Conservation (phyloP, 2,329 filamentous ascomycete species). For the Penicillium sp. region DNA sequence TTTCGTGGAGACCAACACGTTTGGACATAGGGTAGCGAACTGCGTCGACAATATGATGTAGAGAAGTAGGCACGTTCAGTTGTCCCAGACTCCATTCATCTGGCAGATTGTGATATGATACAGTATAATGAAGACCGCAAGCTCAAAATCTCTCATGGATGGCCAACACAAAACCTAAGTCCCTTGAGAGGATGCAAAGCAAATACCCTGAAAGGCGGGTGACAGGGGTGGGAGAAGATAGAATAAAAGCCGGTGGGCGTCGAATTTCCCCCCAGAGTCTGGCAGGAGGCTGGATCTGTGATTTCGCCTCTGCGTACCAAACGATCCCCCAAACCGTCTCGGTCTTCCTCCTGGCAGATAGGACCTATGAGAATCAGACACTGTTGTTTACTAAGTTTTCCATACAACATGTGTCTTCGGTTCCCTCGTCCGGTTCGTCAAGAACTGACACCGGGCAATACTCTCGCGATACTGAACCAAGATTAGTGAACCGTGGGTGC, state of each 20-base stretch:
- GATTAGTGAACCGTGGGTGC: constrained; percentile 7
- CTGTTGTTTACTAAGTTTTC: constrained; percentile 2
- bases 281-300: background rate
- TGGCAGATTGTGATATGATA: background rate
- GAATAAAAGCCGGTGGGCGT: background rate
- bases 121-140: background rate
- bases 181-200: background rate
- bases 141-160: background rate
- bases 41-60: background rate
- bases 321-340: background rate
- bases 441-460: constrained; percentile 14
- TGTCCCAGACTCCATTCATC: background rate
- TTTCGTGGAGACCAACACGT: background rate
- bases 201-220: background rate
- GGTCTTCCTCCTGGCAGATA: constrained; percentile 1
- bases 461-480: constrained; percentile 7
- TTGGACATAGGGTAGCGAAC: background rate
- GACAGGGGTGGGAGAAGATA: background rate
- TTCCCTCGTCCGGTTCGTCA: constrained; percentile 24
- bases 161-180: background rate
- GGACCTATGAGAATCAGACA: constrained; percentile 10
- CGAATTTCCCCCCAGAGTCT: constrained; percentile 9
- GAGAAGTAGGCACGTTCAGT: background rate
- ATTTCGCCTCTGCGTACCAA: constrained; percentile 7
- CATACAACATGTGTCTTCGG: constrained; percentile 10